A percentile compares a stretch with the other conserved stretches of the same genome.
These are phyloP conservation scores for Neonectria faginata DNA, from an alignment of 2,329 filamentous ascomycete genomes.

Conservation along the genomic window DNA sequence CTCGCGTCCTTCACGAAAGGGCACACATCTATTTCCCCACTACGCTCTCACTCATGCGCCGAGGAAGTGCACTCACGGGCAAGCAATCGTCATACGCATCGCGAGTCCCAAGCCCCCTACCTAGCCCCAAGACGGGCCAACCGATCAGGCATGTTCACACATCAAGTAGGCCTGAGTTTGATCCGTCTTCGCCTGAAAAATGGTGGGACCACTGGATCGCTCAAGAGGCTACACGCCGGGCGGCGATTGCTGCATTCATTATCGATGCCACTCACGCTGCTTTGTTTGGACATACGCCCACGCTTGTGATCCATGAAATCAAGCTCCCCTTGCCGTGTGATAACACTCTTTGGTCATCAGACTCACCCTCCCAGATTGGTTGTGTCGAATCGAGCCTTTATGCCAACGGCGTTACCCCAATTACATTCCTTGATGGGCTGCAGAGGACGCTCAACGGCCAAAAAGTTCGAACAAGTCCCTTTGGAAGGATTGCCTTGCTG, in stretches of 20 bases:
- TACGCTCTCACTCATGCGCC: constrained; percentile 45
- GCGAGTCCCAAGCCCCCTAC: constrained; percentile 39
- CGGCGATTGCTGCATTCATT: constrained; percentile 45
- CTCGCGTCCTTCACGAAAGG: constrained; percentile 44
- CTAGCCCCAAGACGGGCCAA: constrained; percentile 39
- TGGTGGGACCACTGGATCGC: constrained; percentile 49
- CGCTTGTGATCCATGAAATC: constrained; percentile 46
- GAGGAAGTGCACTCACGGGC: constrained; percentile 44
- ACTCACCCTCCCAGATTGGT: constrained; percentile 46
- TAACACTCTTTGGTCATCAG: constrained; percentile 46
- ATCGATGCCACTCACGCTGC: constrained; percentile 46
- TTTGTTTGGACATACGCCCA: constrained; percentile 46
- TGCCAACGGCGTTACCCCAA: constrained; percentile 44
- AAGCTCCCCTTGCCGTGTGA: constrained; percentile 46
- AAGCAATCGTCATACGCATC: constrained; percentile 46
- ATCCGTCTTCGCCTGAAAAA: constrained; percentile 40
- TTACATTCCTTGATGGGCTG: constrained; percentile 45
- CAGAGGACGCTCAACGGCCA: constrained; percentile 45
- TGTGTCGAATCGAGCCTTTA: constrained; percentile 47
- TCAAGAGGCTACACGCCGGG: constrained; percentile 45
- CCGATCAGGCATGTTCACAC: constrained; percentile 24
- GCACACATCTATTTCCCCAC: constrained; percentile 48
- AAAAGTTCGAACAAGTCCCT: constrained; percentile 44
- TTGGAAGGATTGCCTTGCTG: constrained; percentile 43
- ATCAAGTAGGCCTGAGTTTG: constrained; percentile 33